Evolutionary conservation across 148 eudicot genomes (phyloP).

Genomic region (Silene conica): DNA sequence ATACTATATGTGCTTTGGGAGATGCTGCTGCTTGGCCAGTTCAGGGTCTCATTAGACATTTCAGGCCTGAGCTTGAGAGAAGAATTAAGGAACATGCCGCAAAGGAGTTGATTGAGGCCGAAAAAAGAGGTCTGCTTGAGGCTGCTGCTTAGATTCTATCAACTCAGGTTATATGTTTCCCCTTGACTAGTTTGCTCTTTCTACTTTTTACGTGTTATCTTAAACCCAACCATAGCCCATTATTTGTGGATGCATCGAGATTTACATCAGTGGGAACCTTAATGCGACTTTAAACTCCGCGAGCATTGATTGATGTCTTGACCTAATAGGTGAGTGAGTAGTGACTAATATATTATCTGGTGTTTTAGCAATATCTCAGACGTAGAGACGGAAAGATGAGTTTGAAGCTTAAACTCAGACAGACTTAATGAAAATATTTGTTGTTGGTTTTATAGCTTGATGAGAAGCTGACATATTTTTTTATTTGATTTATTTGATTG

Average conservation of each 20-base stretch:
- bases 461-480: background rate
- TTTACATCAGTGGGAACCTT: no score
- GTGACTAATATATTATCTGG: background rate
- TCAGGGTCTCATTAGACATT: conserved; percentile 94
- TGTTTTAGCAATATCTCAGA: no score
- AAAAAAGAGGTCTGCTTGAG: conserved; percentile 58
- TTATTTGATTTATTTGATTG: background rate
- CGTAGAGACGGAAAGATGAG: no score
- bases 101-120: conserved; percentile 63
- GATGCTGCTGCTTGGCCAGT: conserved; percentile 99
- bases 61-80: conserved; percentile 88
- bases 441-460: background rate
- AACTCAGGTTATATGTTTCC: conserved; percentile 34
- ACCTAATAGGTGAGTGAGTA: no score
- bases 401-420: no score
- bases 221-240: no score
- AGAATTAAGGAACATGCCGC: conserved; percentile 82
- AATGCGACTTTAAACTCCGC: background rate
- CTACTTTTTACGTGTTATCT: no score
- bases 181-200: background rate
- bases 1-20: conserved; percentile 91
- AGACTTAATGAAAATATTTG: background rate
- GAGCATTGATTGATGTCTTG: background rate
- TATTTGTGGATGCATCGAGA: no score
- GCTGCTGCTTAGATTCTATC: conserved; percentile 54